Conservation (phyloP, 2,329 filamentous ascomycete species). For the Rhexocercosporidium sp. region DNA sequence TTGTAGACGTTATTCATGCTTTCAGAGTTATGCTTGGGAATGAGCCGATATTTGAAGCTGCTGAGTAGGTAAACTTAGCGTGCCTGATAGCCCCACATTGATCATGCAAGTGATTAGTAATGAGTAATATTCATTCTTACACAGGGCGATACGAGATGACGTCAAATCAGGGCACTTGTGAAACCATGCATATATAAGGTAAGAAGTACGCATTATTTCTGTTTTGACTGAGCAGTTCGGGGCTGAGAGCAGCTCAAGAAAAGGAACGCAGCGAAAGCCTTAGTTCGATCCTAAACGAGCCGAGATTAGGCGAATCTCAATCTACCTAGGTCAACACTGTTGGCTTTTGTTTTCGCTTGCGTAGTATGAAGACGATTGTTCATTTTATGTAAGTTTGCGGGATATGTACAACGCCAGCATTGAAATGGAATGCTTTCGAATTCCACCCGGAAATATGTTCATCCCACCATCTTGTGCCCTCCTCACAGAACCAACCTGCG, state of each 20-base stretch:
- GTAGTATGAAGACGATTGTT: too few relatives aligned
- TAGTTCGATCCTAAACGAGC: neutral
- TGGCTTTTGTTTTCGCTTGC: neutral
- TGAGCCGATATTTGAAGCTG: neutral
- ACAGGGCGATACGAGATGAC: neutral
- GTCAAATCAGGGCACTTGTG: neutral
- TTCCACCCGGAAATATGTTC: neutral
- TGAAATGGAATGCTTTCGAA: neutral
- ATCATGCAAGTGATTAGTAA: constrained; percentile 5
- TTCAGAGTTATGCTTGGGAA: neutral
- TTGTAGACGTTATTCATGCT: neutral
- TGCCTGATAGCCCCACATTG: neutral
- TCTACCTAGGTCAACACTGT: neutral
- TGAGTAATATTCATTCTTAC: neutral
- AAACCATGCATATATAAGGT: too few relatives aligned
- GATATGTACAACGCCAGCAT: too few relatives aligned
- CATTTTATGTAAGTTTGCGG: too few relatives aligned
- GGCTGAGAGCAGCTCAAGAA: neutral
- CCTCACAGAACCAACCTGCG: neutral
- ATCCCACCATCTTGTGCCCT: neutral
- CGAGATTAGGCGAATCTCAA: neutral
- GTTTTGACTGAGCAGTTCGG: neutral
- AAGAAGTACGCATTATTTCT: neutral
- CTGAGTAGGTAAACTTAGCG: constrained; percentile 1
- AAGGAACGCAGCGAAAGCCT: neutral